phyloP scores from a whole-genome alignment of 306 rosid genomes.

The Cicer bijugum region DNA sequence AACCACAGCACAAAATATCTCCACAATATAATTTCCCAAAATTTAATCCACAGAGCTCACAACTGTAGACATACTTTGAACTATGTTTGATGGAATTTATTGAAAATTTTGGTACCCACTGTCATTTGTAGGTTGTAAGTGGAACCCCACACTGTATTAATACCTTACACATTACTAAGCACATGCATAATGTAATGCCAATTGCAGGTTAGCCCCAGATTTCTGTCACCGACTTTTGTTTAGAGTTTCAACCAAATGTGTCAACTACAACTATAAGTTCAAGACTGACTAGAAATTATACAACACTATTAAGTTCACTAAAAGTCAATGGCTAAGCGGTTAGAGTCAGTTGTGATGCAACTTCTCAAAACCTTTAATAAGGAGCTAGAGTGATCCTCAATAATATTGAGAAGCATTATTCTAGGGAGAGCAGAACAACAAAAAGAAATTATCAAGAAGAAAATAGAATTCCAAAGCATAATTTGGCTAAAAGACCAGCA shows the following conservation, averaged over 20 bases:
- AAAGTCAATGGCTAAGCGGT: background rate
- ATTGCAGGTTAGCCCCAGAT: slow-evolving; percentile 13
- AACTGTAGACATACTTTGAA: background rate
- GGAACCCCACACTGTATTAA: background rate
- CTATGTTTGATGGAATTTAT: background rate
- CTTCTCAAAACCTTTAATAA: slow-evolving; percentile 16
- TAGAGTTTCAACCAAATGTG: background rate
- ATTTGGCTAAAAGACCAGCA: slow-evolving; percentile 12
- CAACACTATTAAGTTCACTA: background rate
- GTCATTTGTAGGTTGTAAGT: background rate
- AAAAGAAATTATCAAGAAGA: slow-evolving; percentile 14
- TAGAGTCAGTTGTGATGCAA: background rate
- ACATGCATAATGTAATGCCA: slow-evolving; percentile 8
- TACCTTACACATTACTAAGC: background rate
- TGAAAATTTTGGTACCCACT: background rate
- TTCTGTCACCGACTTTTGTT: background rate
- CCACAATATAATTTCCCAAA: slow-evolving; percentile 7
- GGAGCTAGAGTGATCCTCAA: background rate
- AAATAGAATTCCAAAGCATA: slow-evolving; percentile 24
- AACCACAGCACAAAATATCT: background rate
- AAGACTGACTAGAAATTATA: background rate
- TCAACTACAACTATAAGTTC: slow-evolving; percentile 1
- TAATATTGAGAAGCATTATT: slow-evolving; percentile 18
- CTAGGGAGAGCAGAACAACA: slow-evolving; percentile 15
- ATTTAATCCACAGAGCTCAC: slow-evolving; percentile 17